Percentiles rank a stretch among this genome's conserved stretches.
Evolutionary conservation across 148 eudicot genomes (phyloP).

Genomic region (Diospyros kaki): DNA sequence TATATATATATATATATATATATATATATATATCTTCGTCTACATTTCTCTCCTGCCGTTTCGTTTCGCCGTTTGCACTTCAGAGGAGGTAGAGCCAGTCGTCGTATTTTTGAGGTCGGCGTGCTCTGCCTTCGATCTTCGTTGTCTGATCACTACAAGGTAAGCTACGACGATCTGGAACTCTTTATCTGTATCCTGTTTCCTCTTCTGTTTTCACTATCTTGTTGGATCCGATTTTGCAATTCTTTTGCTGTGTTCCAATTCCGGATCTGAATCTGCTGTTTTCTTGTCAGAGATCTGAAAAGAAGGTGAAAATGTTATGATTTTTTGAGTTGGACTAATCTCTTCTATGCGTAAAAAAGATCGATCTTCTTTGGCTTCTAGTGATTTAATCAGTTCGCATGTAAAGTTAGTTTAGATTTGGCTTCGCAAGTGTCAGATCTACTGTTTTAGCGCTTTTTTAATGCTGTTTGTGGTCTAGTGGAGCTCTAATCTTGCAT

Average conservation of each 20-base stretch:
- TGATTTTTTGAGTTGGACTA: background rate
- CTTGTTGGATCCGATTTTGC: background rate
- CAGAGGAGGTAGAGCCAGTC: background rate
- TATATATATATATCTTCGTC: background rate
- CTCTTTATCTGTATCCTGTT: background rate
- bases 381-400: background rate
- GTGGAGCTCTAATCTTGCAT: background rate
- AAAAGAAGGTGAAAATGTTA: background rate
- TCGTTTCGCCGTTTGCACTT: background rate
- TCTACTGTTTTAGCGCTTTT: conserved; percentile 1
- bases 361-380: no score
- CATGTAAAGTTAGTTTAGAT: background rate
- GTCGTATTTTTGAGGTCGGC: background rate
- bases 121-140: background rate
- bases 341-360: no score
- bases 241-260: background rate
- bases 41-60: background rate
- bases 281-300: background rate
- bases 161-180: background rate
- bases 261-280: background rate
- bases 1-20: background rate
- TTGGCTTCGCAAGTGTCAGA: background rate
- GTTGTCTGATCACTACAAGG: background rate
- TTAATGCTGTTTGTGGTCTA: background rate
- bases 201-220: no score